These are phyloP conservation scores for Aspergillus saccharolyticus DNA, from an alignment of 495 filamentous ascomycete species.

Conservation along the genomic window DNA sequence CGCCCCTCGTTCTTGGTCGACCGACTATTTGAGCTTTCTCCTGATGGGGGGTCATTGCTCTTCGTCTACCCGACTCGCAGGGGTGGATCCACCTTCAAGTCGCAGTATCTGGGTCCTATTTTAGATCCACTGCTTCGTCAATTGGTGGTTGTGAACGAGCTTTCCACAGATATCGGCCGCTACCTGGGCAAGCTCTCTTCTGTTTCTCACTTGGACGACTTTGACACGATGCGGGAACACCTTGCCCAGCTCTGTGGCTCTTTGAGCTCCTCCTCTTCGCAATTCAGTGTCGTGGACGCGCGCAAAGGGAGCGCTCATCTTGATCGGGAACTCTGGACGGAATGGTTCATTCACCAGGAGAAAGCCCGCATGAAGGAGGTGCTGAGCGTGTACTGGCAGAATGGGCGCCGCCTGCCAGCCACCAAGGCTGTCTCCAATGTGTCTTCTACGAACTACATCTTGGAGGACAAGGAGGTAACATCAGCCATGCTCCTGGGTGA, in stretches of 20 bases:
- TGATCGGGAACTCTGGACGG: constrained; percentile 56
- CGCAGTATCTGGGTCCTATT: constrained; percentile 60
- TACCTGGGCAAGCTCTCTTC: constrained; percentile 55
- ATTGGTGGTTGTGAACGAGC: constrained; percentile 57
- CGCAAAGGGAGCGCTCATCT: constrained; percentile 49
- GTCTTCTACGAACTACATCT: constrained; percentile 25
- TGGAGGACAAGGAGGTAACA: constrained; percentile 42
- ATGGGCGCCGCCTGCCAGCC: constrained; percentile 40
- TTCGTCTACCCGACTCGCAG: constrained; percentile 67
- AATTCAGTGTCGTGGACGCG: constrained; percentile 48
- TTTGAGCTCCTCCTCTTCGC: constrained; percentile 38
- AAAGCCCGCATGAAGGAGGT: constrained; percentile 58
- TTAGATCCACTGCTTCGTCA: constrained; percentile 63
- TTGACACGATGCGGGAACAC: constrained; percentile 48
- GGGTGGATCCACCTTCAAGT: constrained; percentile 60
- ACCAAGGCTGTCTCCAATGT: constrained; percentile 29
- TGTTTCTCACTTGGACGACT: constrained; percentile 54
- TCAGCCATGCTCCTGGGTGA: constrained; percentile 55
- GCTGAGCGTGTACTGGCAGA: constrained; percentile 54
- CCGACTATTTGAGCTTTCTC: constrained; percentile 59
- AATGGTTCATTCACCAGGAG: constrained; percentile 72
- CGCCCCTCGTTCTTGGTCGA: constrained; percentile 62
- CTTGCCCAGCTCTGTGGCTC: constrained; percentile 44
- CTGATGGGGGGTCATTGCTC: constrained; percentile 53
- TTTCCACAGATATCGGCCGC: constrained; percentile 55